Conservation (phyloP, 1,139 yeast species). For the Yamadazyma spencermartinsiae region DNA sequence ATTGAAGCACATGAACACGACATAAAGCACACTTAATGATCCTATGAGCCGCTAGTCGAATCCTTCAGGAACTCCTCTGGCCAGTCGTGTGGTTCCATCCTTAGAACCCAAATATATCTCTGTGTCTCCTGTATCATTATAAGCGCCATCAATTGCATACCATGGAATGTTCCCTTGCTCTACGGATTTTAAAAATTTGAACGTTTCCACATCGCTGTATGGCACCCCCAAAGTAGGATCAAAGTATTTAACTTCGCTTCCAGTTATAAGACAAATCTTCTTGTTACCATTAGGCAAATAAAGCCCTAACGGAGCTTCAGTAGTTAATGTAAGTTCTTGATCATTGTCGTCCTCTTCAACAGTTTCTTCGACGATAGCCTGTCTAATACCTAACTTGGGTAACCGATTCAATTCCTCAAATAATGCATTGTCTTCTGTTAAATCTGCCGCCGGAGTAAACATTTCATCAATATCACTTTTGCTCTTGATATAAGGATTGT, state of each 20-base stretch:
- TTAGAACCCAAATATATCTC: constrained; percentile 58
- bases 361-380: constrained; percentile 46
- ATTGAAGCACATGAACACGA: constrained; percentile 60
- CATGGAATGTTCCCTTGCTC: constrained; percentile 70
- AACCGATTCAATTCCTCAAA: constrained; percentile 55
- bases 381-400: constrained; percentile 66
- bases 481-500: constrained; percentile 41
- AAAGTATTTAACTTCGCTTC: constrained; percentile 76
- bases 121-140: constrained; percentile 61
- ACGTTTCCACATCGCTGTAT: constrained; percentile 79
- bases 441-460: constrained; percentile 33
- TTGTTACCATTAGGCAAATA: constrained; percentile 70
- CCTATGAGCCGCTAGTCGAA: constrained; percentile 41
- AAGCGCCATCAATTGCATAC: constrained; percentile 48
- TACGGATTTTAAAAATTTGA: constrained; percentile 64
- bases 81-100: constrained; percentile 55
- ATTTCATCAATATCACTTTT: constrained; percentile 39
- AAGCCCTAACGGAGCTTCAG: constrained; percentile 75
- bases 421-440: constrained; percentile 39
- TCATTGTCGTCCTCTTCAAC: constrained; percentile 42
- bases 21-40: constrained; percentile 57
- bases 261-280: constrained; percentile 74
- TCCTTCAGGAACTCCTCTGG: constrained; percentile 88
- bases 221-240: constrained; percentile 89
- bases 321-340: constrained; percentile 49